phyloP scores from a whole-genome alignment of 441 rosid genomes.

The Aleurites moluccanus region DNA sequence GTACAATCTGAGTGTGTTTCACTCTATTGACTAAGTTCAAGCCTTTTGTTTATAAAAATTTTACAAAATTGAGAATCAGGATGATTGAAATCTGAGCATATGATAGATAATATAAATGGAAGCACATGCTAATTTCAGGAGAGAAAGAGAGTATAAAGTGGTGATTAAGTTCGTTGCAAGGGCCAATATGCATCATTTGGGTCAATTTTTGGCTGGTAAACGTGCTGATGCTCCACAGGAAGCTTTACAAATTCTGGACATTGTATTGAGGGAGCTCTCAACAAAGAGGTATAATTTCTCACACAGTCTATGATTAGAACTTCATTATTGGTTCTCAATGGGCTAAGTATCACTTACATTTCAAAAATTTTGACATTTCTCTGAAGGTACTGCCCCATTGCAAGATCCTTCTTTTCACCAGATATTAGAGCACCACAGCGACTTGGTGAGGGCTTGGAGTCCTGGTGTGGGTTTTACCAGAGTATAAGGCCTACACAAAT shows the following conservation, averaged over 20 bases:
- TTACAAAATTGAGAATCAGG: constrained; percentile 1
- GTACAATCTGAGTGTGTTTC: neutral
- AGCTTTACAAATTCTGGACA: constrained; percentile 86
- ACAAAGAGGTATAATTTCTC: constrained; percentile 51
- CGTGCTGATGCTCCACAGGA: constrained; percentile 91
- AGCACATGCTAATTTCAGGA: constrained; percentile 43
- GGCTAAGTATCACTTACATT: neutral
- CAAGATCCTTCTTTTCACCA: constrained; percentile 93
- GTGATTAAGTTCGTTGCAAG: constrained; percentile 80
- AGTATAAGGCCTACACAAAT: constrained; percentile 97
- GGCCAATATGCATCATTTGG: constrained; percentile 89
- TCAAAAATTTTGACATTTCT: constrained; percentile 8
- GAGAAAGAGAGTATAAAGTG: constrained; percentile 78
- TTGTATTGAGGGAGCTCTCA: constrained; percentile 84
- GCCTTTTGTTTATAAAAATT: neutral
- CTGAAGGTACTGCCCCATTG: constrained; percentile 74
- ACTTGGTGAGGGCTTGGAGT: constrained; percentile 95
- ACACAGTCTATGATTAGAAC: constrained; percentile 1
- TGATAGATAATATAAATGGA: constrained; percentile 13
- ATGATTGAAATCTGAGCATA: neutral
- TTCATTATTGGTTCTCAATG: neutral
- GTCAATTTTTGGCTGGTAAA: constrained; percentile 87
- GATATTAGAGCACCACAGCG: constrained; percentile 70
- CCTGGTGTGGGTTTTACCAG: constrained; percentile 98
- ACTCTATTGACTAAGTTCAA: neutral